These are phyloP conservation scores for Curvularia spicifera DNA, from an alignment of 2,329 filamentous ascomycete genomes.

Conservation along the genomic window DNA sequence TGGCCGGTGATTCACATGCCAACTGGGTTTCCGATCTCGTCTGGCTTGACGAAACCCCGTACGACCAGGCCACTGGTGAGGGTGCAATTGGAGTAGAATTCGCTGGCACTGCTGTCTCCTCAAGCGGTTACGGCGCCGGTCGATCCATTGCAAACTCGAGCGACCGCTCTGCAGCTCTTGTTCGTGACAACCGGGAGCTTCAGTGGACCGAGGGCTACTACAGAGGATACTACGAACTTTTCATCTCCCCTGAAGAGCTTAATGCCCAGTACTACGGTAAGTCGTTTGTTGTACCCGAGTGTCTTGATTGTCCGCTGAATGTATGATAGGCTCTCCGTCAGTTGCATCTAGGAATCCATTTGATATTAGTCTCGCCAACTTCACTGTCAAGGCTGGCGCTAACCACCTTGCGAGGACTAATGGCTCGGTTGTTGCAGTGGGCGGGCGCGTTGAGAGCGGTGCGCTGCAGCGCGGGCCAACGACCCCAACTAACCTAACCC, in stretches of 20 bases:
- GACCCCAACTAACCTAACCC: slow-evolving; percentile 42
- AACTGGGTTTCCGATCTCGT: slow-evolving; percentile 60
- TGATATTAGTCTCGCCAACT: slow-evolving; percentile 71
- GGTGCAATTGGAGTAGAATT: slow-evolving; percentile 56
- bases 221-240: slow-evolving; percentile 72
- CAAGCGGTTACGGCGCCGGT: slow-evolving; percentile 53
- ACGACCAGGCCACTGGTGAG: slow-evolving; percentile 47
- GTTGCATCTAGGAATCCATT: slow-evolving; percentile 64
- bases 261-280: slow-evolving; percentile 68
- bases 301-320: neutral
- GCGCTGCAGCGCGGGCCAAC: slow-evolving; percentile 53
- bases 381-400: slow-evolving; percentile 67
- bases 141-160: slow-evolving; percentile 49
- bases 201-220: slow-evolving; percentile 77
- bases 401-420: slow-evolving; percentile 60
- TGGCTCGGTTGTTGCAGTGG: slow-evolving; percentile 44
- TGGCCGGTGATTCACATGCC: slow-evolving; percentile 72
- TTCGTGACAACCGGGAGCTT: slow-evolving; percentile 63
- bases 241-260: slow-evolving; percentile 60
- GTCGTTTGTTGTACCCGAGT: slow-evolving; percentile 1
- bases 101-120: slow-evolving; percentile 70
- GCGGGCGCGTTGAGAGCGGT: slow-evolving; percentile 60
- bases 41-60: slow-evolving; percentile 49
- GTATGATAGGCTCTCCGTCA: slow-evolving; percentile 54
- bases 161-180: slow-evolving; percentile 53